Percentiles rank a stretch among this genome's conserved stretches.
Evolutionary conservation across 192 early-diverging fungal species (phyloP).

Genomic region (Coemansia sp.): DNA sequence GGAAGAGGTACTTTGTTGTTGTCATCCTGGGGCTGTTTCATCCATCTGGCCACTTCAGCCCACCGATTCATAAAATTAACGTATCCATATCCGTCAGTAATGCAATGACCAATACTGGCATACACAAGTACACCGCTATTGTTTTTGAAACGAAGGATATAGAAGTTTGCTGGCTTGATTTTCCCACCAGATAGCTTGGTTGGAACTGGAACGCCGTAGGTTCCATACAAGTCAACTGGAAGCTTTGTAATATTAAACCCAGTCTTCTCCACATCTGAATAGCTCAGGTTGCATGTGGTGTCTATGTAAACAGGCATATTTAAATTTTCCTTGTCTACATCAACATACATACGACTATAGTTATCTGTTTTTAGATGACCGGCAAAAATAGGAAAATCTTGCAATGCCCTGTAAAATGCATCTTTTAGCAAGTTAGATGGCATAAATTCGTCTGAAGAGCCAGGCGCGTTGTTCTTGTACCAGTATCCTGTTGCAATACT

Average conservation of each 20-base stretch:
- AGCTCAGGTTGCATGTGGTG: slow-evolving; percentile 8
- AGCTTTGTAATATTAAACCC: slow-evolving; percentile 8
- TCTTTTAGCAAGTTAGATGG: background rate
- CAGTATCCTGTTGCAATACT: slow-evolving; percentile 12
- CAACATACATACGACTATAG: slow-evolving; percentile 6
- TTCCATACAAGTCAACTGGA: background rate
- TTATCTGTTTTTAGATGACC: slow-evolving; percentile 8
- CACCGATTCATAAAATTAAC: slow-evolving; percentile 24
- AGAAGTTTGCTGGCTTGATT: slow-evolving; percentile 11
- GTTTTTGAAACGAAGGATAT: slow-evolving; percentile 11
- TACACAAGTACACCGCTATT: slow-evolving; percentile 30
- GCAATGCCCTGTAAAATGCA: slow-evolving; percentile 16
- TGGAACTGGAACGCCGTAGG: background rate
- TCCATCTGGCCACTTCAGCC: slow-evolving; percentile 14
- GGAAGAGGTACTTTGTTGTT: background rate
- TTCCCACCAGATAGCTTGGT: background rate
- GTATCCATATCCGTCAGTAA: slow-evolving; percentile 22
- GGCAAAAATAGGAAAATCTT: slow-evolving; percentile 24
- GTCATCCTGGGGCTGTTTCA: background rate
- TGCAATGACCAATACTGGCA: slow-evolving; percentile 20
- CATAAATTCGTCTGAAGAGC: slow-evolving; percentile 13
- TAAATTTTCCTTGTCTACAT: slow-evolving; percentile 15
- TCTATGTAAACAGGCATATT: slow-evolving; percentile 31
- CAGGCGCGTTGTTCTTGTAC: slow-evolving; percentile 7
- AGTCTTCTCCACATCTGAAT: background rate